Base-by-base conservation (phyloP, 163 green algal species). In the Smithsoniella earleae region DNA sequence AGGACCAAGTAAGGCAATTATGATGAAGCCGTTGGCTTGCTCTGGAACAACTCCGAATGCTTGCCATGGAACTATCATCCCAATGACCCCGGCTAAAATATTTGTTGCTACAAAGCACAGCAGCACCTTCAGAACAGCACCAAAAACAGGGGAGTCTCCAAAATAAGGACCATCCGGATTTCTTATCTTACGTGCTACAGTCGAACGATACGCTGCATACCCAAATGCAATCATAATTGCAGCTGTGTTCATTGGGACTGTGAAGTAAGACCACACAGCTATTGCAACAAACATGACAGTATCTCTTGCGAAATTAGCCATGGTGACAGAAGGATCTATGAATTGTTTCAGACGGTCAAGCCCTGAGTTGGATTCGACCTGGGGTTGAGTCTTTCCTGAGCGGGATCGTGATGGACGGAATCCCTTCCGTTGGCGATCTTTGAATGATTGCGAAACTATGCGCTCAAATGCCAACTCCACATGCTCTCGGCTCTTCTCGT, bases 81-180 rank as follows among this genome's bases (percentile, higher is more conserved):
- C 49, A 27, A 64, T 1, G 25, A 27, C 49, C 25, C 49, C 49
- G 49, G 25, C 49, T 25, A 64, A 13, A 25, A 64, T 1, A 27
- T 64, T 64, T 27, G 49, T 27, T 6, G 49, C 49, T 27, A 64
- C 25, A 25, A 64, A 36, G 49, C 49, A 64, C 49, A 64, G 49
- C 49, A 64, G 25, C 25, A 64, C 49, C 49, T 64, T 64, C 6
- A 64, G 49, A 25, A 64, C 49, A 6, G 49, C 49, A 27, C 49
- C 49, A 13, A 64, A 64, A 25, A 64, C 49, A 25, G 49, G 49
- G 25, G 49, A 64, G 49, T 64, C 49, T 10, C 49, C 49, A 1
- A 64, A 69, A 34, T 69, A 69, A 1, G 58, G 58, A 16, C 58
- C 58, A 34, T 69, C 58, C 31, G 58, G 58, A 34, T 69, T 69